Base-by-base conservation (phyloP, 228 moss, liverwort and hornwort species). In the Sphagnum magellanicum region DNA sequence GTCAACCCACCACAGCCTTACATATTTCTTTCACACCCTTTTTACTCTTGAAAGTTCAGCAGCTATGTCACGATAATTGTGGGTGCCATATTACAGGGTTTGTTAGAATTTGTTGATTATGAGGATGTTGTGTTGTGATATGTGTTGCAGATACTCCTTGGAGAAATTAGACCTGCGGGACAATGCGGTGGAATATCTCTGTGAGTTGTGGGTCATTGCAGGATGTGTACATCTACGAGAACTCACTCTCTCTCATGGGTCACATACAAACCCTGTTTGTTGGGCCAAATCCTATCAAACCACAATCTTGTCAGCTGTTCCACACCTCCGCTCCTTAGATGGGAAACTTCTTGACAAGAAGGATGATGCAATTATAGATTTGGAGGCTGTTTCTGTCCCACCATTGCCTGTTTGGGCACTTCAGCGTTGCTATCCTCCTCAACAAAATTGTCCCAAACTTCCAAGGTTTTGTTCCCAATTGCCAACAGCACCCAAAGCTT, bases 161-260 rank as follows among this genome's bases (percentile, higher is more conserved):
- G 81, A 90, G 50, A 65, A 84, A 73, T 14, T 97, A 6, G 97
- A 97, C 76, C 74, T 97, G 50, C 87, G 87, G 16, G 91, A 91
- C 80, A 97, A 97, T 53, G 3, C 68, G 1, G 68, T 97, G 4
- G 78, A 81, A 50, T 87, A 83, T 13, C 62, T 93, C 5, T 81
- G 88, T 16, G 93, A 98, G 50, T 65, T 98, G 51, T 83, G 84
- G 71, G 65, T 87, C 7, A 50, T 98, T 0, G 78, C 81, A 69
- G 91, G 93, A 0, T 92, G 85, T 63, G 68, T 76, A 49, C 77
- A 86, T 48, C 74, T 98, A 53, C 67, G 52, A 59, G 90, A 93
- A 55, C 71, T 90, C 12, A n/a, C 82, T 15, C 83, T 98, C n/a
- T 79, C 84, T 49, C 67, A 66, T n/a, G 84, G 87, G 2, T 82